A percentile compares a stretch with the other conserved stretches of the same genome.
phyloP scores from a whole-genome alignment of 2,329 filamentous ascomycete species.

The Colletotrichum magnum region DNA sequence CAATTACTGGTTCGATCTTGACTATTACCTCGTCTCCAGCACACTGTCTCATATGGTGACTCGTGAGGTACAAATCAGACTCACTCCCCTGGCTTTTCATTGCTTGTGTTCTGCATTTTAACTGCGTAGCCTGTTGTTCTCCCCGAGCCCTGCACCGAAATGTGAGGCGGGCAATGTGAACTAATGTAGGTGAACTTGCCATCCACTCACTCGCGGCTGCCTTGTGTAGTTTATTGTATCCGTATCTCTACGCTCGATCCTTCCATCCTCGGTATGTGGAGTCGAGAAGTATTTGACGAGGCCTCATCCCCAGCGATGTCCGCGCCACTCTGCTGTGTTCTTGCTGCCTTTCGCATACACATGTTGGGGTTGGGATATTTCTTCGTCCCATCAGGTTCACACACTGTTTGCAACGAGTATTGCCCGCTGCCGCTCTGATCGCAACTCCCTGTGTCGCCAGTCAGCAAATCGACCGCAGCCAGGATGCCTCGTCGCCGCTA shows the following conservation, averaged over 20 bases:
- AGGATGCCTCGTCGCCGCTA: constrained; percentile 34
- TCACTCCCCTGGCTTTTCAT: constrained; percentile 23
- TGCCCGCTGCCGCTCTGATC: no score
- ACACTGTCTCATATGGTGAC: neutral
- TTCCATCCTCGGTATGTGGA: constrained; percentile 4
- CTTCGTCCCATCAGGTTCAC: no score
- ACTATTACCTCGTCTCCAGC: neutral
- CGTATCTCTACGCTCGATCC: constrained; percentile 10
- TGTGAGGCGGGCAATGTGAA: constrained; percentile 38
- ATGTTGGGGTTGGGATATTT: no score
- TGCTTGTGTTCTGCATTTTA: constrained; percentile 30
- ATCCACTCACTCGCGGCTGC: constrained; percentile 12
- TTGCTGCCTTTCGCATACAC: no score
- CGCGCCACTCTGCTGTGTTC: neutral
- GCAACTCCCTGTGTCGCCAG: no score
- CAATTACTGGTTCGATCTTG: constrained; percentile 29
- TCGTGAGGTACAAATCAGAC: constrained; percentile 14
- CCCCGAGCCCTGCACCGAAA: constrained; percentile 16
- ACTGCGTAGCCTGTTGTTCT: constrained; percentile 16
- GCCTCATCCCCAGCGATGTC: constrained; percentile 19
- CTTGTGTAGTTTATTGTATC: no score
- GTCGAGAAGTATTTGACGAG: constrained; percentile 34
- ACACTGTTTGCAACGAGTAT: no score
- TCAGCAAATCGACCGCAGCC: neutral
- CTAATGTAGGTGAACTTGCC: constrained; percentile 12